Evolutionary conservation across 768 basidiomycete genomes (phyloP).

Genomic region (Podaxis sp.): DNA sequence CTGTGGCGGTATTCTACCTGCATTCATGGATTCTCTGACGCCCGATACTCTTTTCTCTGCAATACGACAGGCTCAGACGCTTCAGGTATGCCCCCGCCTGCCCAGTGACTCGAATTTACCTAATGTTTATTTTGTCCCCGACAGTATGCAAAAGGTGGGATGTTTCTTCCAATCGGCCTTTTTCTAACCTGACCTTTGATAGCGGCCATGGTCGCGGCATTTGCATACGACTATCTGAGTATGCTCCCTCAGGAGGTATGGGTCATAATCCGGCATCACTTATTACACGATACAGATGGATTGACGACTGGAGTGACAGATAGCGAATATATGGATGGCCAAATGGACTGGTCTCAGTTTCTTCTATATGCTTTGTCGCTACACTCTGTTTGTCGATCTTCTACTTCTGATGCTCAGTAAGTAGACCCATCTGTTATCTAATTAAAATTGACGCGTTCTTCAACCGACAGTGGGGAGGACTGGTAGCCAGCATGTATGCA

Average conservation of each 20-base stretch:
- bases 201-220: not conserved
- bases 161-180: not conserved
- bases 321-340: not conserved
- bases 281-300: not conserved
- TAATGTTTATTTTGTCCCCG: not conserved
- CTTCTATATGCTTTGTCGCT: not conserved
- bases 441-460: not conserved
- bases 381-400: not conserved
- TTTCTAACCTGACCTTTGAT: not conserved
- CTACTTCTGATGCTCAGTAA: not conserved
- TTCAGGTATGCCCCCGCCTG: not conserved
- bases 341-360: not conserved
- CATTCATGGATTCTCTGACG: not conserved
- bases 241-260: not conserved
- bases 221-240: not conserved
- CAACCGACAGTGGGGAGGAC: not conserved
- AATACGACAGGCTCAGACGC: not conserved
- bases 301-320: not conserved
- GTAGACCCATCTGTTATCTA: not conserved
- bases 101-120: not conserved
- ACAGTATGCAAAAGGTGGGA: not conserved
- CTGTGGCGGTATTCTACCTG: not conserved
- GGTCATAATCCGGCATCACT: not conserved
- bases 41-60: not conserved
- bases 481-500: not conserved